phyloP scores from a whole-genome alignment of 208 protist species.

The Trypanosoma caninum region DNA sequence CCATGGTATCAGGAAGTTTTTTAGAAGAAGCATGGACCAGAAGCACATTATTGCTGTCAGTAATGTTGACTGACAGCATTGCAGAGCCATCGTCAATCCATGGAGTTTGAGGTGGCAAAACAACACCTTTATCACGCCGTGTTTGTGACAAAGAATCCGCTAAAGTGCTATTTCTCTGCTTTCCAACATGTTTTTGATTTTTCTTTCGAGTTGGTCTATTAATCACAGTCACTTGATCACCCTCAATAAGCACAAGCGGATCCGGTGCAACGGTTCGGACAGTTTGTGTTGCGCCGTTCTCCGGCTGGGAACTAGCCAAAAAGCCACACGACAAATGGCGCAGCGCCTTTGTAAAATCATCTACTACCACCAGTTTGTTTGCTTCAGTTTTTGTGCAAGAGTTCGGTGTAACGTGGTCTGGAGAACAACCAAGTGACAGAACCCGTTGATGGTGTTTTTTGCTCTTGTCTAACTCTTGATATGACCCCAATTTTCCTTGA shows the following conservation, averaged over 20 bases:
- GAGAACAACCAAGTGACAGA: not conserved
- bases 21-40: not conserved
- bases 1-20: not conserved
- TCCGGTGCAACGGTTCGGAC: not conserved
- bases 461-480: not conserved
- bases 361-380: constrained; percentile 1
- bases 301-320: not conserved
- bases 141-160: not conserved
- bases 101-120: not conserved
- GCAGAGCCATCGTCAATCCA: not conserved
- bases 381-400: not conserved
- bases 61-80: constrained; percentile 8
- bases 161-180: not conserved
- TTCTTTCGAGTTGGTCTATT: not conserved
- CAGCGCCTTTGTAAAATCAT: constrained; percentile 23
- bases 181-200: not conserved
- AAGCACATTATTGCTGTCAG: not conserved
- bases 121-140: not conserved
- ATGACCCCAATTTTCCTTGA: not conserved
- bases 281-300: not conserved
- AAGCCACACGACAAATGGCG: constrained; percentile 16
- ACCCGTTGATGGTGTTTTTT: not conserved
- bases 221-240: not conserved
- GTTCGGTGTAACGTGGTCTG: not conserved
- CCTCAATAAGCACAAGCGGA: constrained; percentile 16